Evolutionary conservation across 2,329 filamentous ascomycete species (phyloP).

Genomic region (Huntiella savannae): DNA sequence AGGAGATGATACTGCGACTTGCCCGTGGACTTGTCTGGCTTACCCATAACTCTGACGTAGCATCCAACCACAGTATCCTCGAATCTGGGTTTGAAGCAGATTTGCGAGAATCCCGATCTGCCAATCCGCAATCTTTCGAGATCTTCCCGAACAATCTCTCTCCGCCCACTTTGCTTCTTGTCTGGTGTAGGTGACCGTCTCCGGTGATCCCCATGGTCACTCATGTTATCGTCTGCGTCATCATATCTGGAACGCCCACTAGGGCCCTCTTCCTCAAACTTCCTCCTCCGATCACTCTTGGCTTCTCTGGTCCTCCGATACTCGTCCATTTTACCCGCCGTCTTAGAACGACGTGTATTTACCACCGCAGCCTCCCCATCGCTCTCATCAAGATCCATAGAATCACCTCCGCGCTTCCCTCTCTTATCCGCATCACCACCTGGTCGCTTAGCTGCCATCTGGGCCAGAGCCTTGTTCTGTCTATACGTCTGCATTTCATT

Average conservation of each 20-base stretch:
- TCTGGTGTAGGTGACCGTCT: slow-evolving; percentile 34
- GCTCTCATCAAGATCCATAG: slow-evolving; percentile 56
- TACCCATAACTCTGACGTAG: slow-evolving; percentile 70
- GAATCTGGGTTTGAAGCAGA: slow-evolving; percentile 87
- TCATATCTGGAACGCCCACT: slow-evolving; percentile 31
- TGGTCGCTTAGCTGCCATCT: slow-evolving; percentile 50
- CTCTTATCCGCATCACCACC: slow-evolving; percentile 43
- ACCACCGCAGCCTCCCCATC: slow-evolving; percentile 36
- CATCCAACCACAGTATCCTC: slow-evolving; percentile 65
- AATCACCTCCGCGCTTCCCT: slow-evolving; percentile 61
- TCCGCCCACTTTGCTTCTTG: slow-evolving; percentile 30
- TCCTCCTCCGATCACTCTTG: slow-evolving; percentile 43
- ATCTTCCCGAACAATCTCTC: slow-evolving; percentile 46
- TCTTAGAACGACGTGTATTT: slow-evolving; percentile 20
- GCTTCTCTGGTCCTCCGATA: slow-evolving; percentile 42
- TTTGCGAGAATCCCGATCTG: slow-evolving; percentile 67
- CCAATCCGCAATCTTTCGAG: slow-evolving; percentile 71
- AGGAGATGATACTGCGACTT: slow-evolving; percentile 65
- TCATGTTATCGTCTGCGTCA: slow-evolving; percentile 48
- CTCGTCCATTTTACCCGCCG: slow-evolving; percentile 27
- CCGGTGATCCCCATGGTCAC: slow-evolving; percentile 61
- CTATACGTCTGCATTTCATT: slow-evolving; percentile 64
- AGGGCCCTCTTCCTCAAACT: slow-evolving; percentile 37
- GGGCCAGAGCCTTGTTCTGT: slow-evolving; percentile 65
- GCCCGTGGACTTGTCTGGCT: slow-evolving; percentile 52